Percentiles rank a stretch among this genome's conserved stretches.
Conservation (phyloP, 306 rosid species). For the Crotalaria pallida region DNA sequence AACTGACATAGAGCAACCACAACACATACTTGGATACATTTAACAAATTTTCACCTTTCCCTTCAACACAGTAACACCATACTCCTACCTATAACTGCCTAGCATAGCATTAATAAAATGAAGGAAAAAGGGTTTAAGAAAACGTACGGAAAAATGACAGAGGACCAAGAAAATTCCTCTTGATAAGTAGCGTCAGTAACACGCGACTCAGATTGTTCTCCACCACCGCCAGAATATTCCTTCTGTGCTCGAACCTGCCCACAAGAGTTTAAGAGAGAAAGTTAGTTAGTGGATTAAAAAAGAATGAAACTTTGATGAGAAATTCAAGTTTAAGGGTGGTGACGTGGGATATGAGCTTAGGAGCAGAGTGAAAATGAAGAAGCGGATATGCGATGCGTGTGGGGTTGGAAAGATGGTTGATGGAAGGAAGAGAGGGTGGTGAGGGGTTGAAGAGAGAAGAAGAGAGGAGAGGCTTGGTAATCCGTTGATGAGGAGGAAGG, state of each 20-base stretch:
- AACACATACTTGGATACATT: too few species aligned
- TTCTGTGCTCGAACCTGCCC: slow-evolving; percentile 59
- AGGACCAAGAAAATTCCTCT: slow-evolving; percentile 69
- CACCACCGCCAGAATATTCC: slow-evolving; percentile 53
- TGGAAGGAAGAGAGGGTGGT: slow-evolving; percentile 20
- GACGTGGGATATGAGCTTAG: slow-evolving; percentile 41
- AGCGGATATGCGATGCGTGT: slow-evolving; percentile 20
- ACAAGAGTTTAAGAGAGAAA: slow-evolving; percentile 11
- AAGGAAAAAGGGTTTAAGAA: background rate
- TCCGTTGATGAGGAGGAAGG: slow-evolving; percentile 29
- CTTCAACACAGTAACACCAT: too few species aligned
- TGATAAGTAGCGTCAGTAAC: slow-evolving; percentile 40
- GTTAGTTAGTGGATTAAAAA: slow-evolving; percentile 18
- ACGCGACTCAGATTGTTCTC: slow-evolving; percentile 43
- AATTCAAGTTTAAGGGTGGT: slow-evolving; percentile 21
- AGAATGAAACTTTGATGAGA: slow-evolving; percentile 29
- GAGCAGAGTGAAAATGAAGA: slow-evolving; percentile 18
- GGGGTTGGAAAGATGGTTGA: slow-evolving; percentile 22
- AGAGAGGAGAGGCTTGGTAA: slow-evolving; percentile 25
- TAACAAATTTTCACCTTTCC: too few species aligned
- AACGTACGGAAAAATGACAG: slow-evolving; percentile 82
- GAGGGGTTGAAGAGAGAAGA: slow-evolving; percentile 15
- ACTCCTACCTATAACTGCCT: too few species aligned
- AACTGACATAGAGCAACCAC: too few species aligned
- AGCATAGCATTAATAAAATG: too few species aligned